Evolutionary conservation across 2,329 filamentous ascomycete genomes (phyloP), one percentile per base, ranked within the genome.

Genomic region (Myriosclerotinia scirpicola): DNA sequence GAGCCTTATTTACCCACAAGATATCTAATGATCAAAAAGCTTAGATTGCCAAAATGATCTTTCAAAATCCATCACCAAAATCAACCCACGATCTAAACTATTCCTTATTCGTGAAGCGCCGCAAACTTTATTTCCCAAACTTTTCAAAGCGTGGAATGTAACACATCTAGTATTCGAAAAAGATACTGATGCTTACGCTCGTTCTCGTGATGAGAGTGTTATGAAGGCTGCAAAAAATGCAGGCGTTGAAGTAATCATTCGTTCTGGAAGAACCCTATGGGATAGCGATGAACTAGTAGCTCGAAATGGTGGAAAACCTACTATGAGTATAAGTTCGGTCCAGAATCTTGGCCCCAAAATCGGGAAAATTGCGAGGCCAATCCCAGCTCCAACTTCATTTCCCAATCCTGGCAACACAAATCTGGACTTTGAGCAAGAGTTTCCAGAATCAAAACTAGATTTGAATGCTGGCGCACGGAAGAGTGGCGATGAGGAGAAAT

Each of bases 161-260:
- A 90, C 89, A 0, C 90, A 93, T 77, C 78, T 93, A 6, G 90
- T 92, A 0, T 93, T 92, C 72, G 90, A 93, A 75, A 90, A 89
- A 73, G 90, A 93, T 72, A 91, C 89, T 0, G 90, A 93, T 79
- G 81, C 87, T 0, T 93, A 93, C 77, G 89, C 81, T 5, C 81
- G 84, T 20, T 83, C 86, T 52, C 79, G 90, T 60, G 90, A 93
- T 76, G 81, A 80, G 1, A 78, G 80, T 22, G 82, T 93, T 14
- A 77, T 82, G 44, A 76, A 81, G 20, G 77, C 87, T n/a, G 90
- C 90, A 5, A 79, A 83, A 70, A 78, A 85, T 55, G 86, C 87
- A 0, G 90, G 89, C 1, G 87, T 93, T 1, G 75, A 90, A 72
- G 87, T 93, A 26, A 79, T 93, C n/a, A 78, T 84, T 14, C 82